Evolutionary conservation across 495 filamentous ascomycete species (phyloP).

Genomic region (Hyaloscypha hepaticicola): DNA sequence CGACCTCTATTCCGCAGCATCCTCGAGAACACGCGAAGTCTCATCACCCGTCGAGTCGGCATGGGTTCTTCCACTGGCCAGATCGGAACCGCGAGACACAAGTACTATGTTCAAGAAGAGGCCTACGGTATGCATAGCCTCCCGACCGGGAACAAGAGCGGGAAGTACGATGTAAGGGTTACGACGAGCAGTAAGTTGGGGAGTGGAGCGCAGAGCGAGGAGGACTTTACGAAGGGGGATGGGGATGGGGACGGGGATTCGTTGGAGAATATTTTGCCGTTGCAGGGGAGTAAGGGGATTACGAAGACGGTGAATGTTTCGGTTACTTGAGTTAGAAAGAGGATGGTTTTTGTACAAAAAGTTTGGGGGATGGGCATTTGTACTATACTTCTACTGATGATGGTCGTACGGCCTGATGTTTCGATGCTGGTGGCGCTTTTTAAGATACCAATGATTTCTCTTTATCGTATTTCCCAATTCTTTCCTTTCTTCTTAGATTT

Average conservation of each 20-base stretch:
- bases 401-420: neutral
- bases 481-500: neutral
- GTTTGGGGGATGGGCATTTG: neutral
- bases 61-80: neutral
- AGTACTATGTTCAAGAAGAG: conserved; percentile 17
- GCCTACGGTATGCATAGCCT: conserved; percentile 10
- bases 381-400: neutral
- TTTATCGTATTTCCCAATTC: neutral
- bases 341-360: neutral
- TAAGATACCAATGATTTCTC: neutral
- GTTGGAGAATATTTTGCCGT: conserved; percentile 18
- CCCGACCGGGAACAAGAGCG: neutral
- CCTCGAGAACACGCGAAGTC: conserved; percentile 10
- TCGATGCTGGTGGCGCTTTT: neutral
- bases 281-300: conserved; percentile 17
- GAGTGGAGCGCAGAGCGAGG: neutral
- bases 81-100: conserved; percentile 9
- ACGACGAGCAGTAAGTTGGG: conserved; percentile 8
- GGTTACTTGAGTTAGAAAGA: neutral
- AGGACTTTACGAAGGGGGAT: neutral
- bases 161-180: conserved; percentile 11
- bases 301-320: conserved; percentile 14
- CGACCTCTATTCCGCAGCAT: conserved; percentile 40
- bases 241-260: conserved; percentile 4
- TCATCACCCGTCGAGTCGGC: conserved; percentile 3